These are phyloP conservation scores for Lumnitzera littorea DNA, from an alignment of 345 rosid species.

Conservation along the genomic window DNA sequence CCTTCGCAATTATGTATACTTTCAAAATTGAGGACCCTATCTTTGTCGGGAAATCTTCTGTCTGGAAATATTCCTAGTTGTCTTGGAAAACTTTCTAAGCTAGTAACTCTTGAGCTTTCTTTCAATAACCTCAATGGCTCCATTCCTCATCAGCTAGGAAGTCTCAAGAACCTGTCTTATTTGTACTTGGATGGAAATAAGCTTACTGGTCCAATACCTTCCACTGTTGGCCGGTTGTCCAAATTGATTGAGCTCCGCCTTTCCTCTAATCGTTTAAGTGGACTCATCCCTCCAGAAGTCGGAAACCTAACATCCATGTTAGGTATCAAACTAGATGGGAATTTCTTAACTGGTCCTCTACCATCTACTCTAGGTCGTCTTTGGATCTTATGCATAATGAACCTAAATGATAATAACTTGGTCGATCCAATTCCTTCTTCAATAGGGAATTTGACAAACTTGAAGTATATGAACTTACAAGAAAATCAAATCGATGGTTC, in stretches of 20 bases:
- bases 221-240: not conserved
- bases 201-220: not conserved
- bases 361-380: not conserved
- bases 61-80: slow-evolving; percentile 10
- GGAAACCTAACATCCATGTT: not conserved
- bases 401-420: no score
- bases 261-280: not conserved
- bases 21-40: not conserved
- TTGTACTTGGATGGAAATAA: not conserved
- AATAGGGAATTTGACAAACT: not conserved
- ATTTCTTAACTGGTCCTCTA: not conserved
- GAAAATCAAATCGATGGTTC: not conserved
- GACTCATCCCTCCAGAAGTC: not conserved
- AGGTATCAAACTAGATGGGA: not conserved
- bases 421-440: not conserved
- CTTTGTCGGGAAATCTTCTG: not conserved
- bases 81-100: not conserved
- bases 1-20: slow-evolving; percentile 7
- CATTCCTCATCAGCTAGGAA: not conserved
- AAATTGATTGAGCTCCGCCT: not conserved
- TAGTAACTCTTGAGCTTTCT: not conserved
- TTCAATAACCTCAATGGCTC: rapidly evolving
- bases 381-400: no score
- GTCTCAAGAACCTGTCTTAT: not conserved
- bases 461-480: not conserved